phyloP scores from a whole-genome alignment of 768 basidiomycete species.

The Xerocomellus chrysenteron region DNA sequence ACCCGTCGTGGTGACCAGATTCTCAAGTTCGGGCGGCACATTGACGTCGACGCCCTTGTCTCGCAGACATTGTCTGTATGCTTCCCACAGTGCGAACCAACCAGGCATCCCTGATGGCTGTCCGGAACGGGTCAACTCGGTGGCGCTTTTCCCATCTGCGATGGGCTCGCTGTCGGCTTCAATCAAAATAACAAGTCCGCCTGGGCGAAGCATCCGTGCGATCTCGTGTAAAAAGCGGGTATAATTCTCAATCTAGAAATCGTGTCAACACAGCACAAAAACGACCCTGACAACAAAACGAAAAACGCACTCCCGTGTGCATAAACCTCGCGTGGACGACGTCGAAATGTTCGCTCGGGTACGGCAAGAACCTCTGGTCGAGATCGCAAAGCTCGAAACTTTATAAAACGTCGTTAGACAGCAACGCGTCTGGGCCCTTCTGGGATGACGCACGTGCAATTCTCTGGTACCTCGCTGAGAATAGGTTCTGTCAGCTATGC shows the following conservation, averaged over 20 bases:
- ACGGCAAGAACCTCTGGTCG: slow-evolving; percentile 59
- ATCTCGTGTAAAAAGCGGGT: slow-evolving; percentile 59
- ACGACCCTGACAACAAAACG: slow-evolving; percentile 2
- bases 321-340: slow-evolving; percentile 69
- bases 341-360: slow-evolving; percentile 62
- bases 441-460: slow-evolving; percentile 61
- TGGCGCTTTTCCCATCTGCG: slow-evolving; percentile 43
- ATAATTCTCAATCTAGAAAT: slow-evolving; percentile 58
- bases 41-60: slow-evolving; percentile 54
- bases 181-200: slow-evolving; percentile 66
- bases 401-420: slow-evolving; percentile 7
- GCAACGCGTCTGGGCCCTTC: not conserved
- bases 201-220: slow-evolving; percentile 65
- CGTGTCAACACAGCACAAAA: slow-evolving; percentile 3
- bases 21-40: slow-evolving; percentile 54
- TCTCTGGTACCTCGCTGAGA: slow-evolving; percentile 59
- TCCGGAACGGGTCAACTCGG: slow-evolving; percentile 32
- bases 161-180: slow-evolving; percentile 58
- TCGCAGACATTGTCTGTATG: slow-evolving; percentile 54
- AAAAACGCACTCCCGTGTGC: slow-evolving; percentile 50
- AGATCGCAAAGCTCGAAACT: slow-evolving; percentile 76
- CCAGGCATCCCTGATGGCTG: slow-evolving; percentile 45
- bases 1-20: slow-evolving; percentile 46
- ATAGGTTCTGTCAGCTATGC: slow-evolving; percentile 14
- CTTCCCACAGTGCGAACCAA: slow-evolving; percentile 66